Evolutionary conservation across 495 filamentous ascomycete genomes (phyloP).

Genomic region (Stereocaulon alpinum): DNA sequence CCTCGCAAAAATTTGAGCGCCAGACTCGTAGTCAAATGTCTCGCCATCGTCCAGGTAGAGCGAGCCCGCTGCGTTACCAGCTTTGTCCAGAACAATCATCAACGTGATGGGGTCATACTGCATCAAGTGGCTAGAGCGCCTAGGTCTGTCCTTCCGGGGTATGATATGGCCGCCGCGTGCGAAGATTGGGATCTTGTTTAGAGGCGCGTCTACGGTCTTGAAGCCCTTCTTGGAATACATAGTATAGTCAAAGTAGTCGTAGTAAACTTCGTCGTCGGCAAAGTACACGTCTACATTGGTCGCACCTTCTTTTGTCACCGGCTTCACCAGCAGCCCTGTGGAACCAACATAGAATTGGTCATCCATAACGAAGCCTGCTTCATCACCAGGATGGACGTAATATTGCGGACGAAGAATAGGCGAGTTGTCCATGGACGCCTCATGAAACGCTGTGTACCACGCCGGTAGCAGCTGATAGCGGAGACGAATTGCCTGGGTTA

Average conservation of each 20-base stretch:
- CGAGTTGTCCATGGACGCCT: slow-evolving; percentile 67
- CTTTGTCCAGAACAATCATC: slow-evolving; percentile 55
- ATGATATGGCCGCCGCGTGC: slow-evolving; percentile 90
- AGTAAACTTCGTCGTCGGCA: slow-evolving; percentile 79
- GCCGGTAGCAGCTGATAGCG: slow-evolving; percentile 81
- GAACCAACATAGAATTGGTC: slow-evolving; percentile 85
- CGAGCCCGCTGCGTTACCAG: slow-evolving; percentile 61
- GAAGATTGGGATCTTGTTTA: slow-evolving; percentile 78
- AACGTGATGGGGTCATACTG: slow-evolving; percentile 88
- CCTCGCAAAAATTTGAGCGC: slow-evolving; percentile 71
- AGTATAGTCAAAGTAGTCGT: slow-evolving; percentile 83
- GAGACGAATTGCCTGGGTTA: slow-evolving; percentile 76
- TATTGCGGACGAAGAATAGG: slow-evolving; percentile 86
- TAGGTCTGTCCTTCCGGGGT: slow-evolving; percentile 74
- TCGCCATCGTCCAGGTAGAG: slow-evolving; percentile 93
- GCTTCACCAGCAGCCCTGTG: slow-evolving; percentile 80
- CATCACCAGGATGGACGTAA: slow-evolving; percentile 77
- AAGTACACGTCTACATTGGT: slow-evolving; percentile 70
- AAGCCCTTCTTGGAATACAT: slow-evolving; percentile 47
- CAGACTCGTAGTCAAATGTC: slow-evolving; percentile 73
- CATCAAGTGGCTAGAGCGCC: slow-evolving; percentile 79
- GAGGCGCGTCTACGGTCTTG: slow-evolving; percentile 62
- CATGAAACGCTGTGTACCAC: slow-evolving; percentile 96
- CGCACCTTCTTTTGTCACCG: slow-evolving; percentile 64
- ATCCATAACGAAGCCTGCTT: slow-evolving; percentile 73